Evolutionary conservation across 768 basidiomycete species (phyloP), one percentile per base, ranked within the genome.

Genomic region (Hygrocybe coccinea): DNA sequence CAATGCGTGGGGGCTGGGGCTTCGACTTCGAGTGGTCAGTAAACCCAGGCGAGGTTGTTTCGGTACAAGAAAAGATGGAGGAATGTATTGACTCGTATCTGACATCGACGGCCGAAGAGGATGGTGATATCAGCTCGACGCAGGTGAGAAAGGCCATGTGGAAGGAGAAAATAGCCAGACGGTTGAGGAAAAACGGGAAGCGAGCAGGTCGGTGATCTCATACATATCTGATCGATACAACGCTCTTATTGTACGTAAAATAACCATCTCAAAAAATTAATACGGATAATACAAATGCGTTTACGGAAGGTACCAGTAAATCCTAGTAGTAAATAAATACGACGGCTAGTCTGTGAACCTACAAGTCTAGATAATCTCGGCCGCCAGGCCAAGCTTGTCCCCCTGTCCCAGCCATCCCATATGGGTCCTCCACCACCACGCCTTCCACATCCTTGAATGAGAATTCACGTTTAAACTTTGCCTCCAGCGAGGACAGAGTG

Each of bases 381-480:
- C 77, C 77, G 21, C 73, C 70, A 44, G 74, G 70, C 79, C 80
- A 79, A 29, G 71, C 72, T 44, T 69, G 76, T 17, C 63, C 68
- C 2, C 73, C 67, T 1, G 71, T 69, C n/a, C 72, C 71, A 2
- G 66, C 63, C 1, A 69, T 69, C 35, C 81, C 80, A 62, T 82
- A 82, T 9, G 80, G 78, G 52, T 82, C 80, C 38, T 81, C 80
- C 14, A 56, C 55, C 3, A 54, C 63, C 4, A 60, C 62, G 15
- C 58, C 69, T 56, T 87, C 85, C 3, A 80, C 81, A 56, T 88
- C 87, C 65, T 86, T 87, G 70, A 84, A 86, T 37, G 84, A 83
- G 68, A 91, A 91, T 71, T 91, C 89, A 48, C 87, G 80, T 69
- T 85, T 87, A 72, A 91, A 91, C 65, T 89, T 88, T 45, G 76